Evolutionary conservation across 441 rosid genomes (phyloP).

Genomic region (Arabidopsis hybrid): DNA sequence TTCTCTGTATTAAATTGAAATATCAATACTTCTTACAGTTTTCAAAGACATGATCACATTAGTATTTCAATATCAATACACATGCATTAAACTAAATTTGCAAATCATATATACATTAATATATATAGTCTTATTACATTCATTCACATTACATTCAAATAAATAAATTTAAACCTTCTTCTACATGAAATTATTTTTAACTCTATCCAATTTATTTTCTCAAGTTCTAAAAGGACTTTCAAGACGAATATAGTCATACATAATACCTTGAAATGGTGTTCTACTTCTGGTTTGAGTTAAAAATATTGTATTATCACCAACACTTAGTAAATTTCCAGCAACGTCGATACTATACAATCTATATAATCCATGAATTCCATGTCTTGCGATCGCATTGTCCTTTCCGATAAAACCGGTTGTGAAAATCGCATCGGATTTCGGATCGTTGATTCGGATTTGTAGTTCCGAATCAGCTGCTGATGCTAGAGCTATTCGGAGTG

Average conservation of each 20-base stretch:
- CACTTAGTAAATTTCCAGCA: conserved; percentile 37
- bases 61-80: no score
- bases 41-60: not conserved
- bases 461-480: conserved; percentile 60
- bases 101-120: no score
- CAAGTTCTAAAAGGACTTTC: conserved; percentile 50
- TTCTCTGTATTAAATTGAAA: not conserved
- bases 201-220: not conserved
- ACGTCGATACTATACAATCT: conserved; percentile 56
- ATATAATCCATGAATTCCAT: conserved; percentile 69
- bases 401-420: conserved; percentile 52
- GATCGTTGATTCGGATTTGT: conserved; percentile 62
- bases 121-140: no score
- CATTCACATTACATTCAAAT: conserved; percentile 7
- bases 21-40: not conserved
- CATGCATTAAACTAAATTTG: no score
- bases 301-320: conserved; percentile 54
- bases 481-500: conserved; percentile 77
- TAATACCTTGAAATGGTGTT: conserved; percentile 49
- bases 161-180: not conserved
- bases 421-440: conserved; percentile 40
- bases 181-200: conserved; percentile 9
- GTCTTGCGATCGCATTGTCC: conserved; percentile 70
- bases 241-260: conserved; percentile 69
- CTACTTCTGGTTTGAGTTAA: conserved; percentile 53